These are phyloP conservation scores for Scytalidium lignicola DNA, from an alignment of 2,329 filamentous ascomycete species.

Conservation along the genomic window DNA sequence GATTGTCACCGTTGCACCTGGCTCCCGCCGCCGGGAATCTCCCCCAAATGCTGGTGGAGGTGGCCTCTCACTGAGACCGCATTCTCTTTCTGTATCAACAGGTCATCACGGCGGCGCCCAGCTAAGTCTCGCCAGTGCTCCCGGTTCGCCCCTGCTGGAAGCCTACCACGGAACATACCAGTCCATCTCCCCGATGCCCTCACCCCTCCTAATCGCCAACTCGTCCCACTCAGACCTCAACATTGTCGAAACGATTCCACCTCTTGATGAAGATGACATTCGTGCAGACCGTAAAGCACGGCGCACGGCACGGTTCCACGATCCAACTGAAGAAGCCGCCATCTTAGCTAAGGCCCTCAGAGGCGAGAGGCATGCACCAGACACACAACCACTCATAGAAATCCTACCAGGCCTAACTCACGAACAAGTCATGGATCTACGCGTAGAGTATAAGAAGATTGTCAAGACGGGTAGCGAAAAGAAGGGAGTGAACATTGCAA, in stretches of 20 bases:
- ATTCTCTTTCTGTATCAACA: constrained; percentile 24
- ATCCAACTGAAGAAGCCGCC: constrained; percentile 73
- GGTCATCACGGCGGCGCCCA: constrained; percentile 20
- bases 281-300: constrained; percentile 36
- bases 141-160: constrained; percentile 81
- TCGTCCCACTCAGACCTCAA: constrained; percentile 38
- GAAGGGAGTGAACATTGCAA: constrained; percentile 78
- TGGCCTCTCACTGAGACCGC: constrained; percentile 19
- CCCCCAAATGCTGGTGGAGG: constrained; percentile 14
- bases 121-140: constrained; percentile 50
- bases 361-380: constrained; percentile 51
- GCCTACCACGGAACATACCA: constrained; percentile 93
- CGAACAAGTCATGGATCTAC: constrained; percentile 80
- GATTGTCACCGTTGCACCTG: constrained; percentile 25
- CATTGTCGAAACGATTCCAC: constrained; percentile 46
- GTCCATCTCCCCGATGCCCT: constrained; percentile 90
- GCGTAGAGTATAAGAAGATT: constrained; percentile 84
- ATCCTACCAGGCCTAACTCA: constrained; percentile 81
- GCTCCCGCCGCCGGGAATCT: constrained; percentile 17
- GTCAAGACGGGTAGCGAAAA: constrained; percentile 71
- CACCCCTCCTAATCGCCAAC: constrained; percentile 59
- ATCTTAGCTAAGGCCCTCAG: constrained; percentile 68
- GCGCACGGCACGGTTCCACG: constrained; percentile 73
- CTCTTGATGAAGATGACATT: constrained; percentile 45
- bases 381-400: constrained; percentile 69